These are phyloP conservation scores for Sporopachydermia quercuum DNA, from an alignment of 805 yeast genomes.

Conservation along the genomic window DNA sequence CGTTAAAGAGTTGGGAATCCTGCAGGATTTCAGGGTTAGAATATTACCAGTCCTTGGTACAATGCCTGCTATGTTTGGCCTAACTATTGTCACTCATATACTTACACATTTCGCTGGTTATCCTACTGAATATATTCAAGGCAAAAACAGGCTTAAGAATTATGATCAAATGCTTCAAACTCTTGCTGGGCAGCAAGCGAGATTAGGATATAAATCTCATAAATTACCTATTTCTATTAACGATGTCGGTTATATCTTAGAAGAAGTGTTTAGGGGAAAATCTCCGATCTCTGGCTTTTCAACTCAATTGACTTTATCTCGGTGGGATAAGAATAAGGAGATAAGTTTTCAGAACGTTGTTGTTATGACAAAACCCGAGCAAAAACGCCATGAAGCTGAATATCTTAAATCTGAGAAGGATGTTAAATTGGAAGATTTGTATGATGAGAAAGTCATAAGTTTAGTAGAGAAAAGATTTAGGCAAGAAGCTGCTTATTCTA, in stretches of 20 bases:
- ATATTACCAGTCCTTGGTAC: constrained; percentile 94
- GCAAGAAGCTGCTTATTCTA: constrained; percentile 64
- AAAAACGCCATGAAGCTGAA: constrained; percentile 58
- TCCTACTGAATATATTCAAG: constrained; percentile 82
- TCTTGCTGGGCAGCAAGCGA: constrained; percentile 73
- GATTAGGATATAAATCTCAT: constrained; percentile 60
- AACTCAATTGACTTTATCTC: constrained; percentile 62
- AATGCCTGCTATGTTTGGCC: constrained; percentile 93
- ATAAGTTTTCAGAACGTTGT: constrained; percentile 68
- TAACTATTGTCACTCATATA: constrained; percentile 75
- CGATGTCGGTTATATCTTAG: constrained; percentile 74
- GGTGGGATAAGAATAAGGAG: constrained; percentile 67
- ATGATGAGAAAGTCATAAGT: constrained; percentile 40
- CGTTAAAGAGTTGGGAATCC: constrained; percentile 76
- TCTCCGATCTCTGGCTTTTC: constrained; percentile 76
- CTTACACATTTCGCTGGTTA: constrained; percentile 73
- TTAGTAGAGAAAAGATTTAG: constrained; percentile 46
- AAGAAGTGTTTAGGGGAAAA: constrained; percentile 87
- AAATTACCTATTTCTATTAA: constrained; percentile 55
- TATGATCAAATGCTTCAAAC: constrained; percentile 76
- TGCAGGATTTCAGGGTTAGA: constrained; percentile 83
- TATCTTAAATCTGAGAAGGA: constrained; percentile 56
- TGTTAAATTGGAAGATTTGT: constrained; percentile 39
- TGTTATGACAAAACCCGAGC: constrained; percentile 81
- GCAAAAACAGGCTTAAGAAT: constrained; percentile 71